A percentile compares a stretch with the other conserved stretches of the same genome.
These are phyloP conservation scores for Usnea hakonensis DNA, from an alignment of 495 filamentous ascomycete species.

Conservation along the genomic window DNA sequence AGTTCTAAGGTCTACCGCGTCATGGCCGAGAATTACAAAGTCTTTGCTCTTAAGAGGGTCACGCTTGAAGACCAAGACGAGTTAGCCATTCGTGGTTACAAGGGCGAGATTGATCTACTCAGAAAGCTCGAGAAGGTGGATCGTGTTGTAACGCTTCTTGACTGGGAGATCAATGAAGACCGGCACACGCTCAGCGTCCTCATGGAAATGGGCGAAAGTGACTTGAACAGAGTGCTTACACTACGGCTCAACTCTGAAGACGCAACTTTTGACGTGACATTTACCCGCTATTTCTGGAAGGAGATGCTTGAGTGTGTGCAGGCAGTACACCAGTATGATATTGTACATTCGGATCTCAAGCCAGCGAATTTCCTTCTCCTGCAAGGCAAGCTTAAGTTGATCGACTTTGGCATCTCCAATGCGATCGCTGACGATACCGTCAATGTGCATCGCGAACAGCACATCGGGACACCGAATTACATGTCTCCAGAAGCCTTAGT, in stretches of 20 bases:
- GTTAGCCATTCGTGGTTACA: conserved; percentile 74
- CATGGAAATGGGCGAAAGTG: conserved; percentile 98
- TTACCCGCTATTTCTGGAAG: conserved; percentile 95
- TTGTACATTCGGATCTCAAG: conserved; percentile 94
- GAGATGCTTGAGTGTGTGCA: conserved; percentile 97
- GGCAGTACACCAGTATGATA: conserved; percentile 77
- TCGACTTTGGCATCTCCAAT: conserved; percentile 96
- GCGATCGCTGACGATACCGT: conserved; percentile 92
- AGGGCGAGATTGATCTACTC: conserved; percentile 92
- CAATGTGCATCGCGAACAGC: conserved; percentile 92
- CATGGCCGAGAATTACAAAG: conserved; percentile 91
- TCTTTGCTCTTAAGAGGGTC: conserved; percentile 88
- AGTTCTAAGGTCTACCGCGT: conserved; percentile 92
- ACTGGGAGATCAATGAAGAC: conserved; percentile 86
- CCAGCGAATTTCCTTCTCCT: conserved; percentile 92
- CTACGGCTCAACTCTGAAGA: conserved; percentile 64
- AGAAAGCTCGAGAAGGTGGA: conserved; percentile 75
- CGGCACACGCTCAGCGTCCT: conserved; percentile 81
- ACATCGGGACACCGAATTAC: conserved; percentile 95
- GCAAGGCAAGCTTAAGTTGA: conserved; percentile 74
- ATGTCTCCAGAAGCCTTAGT: conserved; percentile 93
- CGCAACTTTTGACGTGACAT: conserved; percentile 72
- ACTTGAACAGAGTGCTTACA: conserved; percentile 78
- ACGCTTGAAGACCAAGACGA: conserved; percentile 87
- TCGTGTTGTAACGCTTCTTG: conserved; percentile 79